Evolutionary conservation across 2,329 filamentous ascomycete genomes (phyloP).

Genomic region (Neodidymelliopsis sp.): DNA sequence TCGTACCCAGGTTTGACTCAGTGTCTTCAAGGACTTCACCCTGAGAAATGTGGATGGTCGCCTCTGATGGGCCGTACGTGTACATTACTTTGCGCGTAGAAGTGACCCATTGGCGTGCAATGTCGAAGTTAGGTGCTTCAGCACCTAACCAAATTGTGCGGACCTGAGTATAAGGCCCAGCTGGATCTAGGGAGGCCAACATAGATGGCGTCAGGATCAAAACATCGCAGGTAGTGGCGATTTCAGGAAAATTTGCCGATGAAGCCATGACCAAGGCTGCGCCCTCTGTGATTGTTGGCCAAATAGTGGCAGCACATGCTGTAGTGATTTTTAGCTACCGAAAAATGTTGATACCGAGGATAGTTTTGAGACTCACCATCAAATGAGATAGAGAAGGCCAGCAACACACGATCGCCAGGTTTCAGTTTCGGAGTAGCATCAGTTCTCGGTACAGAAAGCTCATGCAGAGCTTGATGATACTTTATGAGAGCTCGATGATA

Average conservation of each 20-base stretch:
- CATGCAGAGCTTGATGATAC: constrained; percentile 7
- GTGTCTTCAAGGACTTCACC: background rate
- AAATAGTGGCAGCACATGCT: background rate
- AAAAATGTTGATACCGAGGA: no score
- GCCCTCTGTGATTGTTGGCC: background rate
- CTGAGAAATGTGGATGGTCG: background rate
- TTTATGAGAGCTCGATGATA: constrained; percentile 16
- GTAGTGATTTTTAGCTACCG: no score
- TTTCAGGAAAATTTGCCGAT: constrained; percentile 12
- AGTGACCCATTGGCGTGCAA: background rate
- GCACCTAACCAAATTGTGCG: background rate
- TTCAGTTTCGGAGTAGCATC: background rate
- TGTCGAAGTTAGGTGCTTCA: background rate
- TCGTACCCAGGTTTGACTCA: background rate
- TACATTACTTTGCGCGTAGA: background rate
- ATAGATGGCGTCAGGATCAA: constrained; percentile 18
- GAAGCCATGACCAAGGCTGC: constrained; percentile 11
- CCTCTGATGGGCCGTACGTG: background rate
- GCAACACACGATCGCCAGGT: background rate
- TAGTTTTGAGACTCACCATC: no score
- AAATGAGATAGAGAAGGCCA: background rate
- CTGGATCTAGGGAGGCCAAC: constrained; percentile 9
- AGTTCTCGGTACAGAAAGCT: no score
- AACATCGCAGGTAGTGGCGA: constrained; percentile 8
- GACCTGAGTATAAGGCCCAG: constrained; percentile 9